Conservation (phyloP, 106 monocot species). For the Dendrobium huoshanense region DNA sequence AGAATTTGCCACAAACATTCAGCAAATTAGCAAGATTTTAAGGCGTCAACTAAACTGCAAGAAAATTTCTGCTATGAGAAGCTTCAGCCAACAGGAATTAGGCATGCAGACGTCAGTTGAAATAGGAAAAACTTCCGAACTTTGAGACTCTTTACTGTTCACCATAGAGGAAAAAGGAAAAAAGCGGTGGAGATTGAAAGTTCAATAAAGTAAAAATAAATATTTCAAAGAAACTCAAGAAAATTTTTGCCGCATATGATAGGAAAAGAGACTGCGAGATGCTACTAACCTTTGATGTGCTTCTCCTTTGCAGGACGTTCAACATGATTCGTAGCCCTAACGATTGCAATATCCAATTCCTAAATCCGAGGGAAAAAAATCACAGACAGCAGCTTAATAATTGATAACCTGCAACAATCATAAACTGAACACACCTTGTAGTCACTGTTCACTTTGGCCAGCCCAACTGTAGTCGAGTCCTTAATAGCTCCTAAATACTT, state of each 20-base stretch:
- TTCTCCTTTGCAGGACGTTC: slow-evolving; percentile 89
- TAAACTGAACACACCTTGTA: slow-evolving; percentile 46
- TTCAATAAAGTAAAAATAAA: not conserved
- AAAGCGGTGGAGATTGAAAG: not conserved
- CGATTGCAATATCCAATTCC: slow-evolving; percentile 91
- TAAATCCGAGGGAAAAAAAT: slow-evolving; percentile 13
- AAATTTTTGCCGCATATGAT: not conserved
- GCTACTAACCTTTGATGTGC: slow-evolving; percentile 55
- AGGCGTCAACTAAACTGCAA: no score
- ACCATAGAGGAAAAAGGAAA: not conserved
- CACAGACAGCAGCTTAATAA: not conserved
- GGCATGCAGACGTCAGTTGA: no score
- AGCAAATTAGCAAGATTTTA: no score
- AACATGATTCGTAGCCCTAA: slow-evolving; percentile 84
- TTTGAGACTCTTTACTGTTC: no score
- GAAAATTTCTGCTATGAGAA: no score
- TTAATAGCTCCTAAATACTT: slow-evolving; percentile 87
- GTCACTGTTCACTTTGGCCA: slow-evolving; percentile 96
- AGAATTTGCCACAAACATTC: no score
- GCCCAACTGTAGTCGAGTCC: slow-evolving; percentile 76
- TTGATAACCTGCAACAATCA: not conserved
- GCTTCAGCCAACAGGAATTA: no score
- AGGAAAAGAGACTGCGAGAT: not conserved
- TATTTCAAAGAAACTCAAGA: not conserved
- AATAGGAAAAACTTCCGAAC: no score